Evolutionary conservation across 2,329 filamentous ascomycete species (phyloP).

Genomic region (Calonectria pauciramosa): DNA sequence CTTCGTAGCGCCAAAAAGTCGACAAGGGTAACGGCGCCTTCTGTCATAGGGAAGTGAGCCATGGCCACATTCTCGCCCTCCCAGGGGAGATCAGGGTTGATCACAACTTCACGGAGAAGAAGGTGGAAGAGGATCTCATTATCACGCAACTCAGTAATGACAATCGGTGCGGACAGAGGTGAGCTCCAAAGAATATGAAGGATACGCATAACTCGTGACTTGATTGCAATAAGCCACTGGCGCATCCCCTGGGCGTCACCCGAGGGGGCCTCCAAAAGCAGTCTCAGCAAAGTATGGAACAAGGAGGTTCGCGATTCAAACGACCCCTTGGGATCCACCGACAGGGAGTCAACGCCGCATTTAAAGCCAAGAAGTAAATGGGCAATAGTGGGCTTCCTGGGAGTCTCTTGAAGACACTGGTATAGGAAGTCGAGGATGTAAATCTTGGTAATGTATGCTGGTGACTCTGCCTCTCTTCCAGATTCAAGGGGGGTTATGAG

Average conservation of each 20-base stretch:
- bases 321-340: conserved; percentile 75
- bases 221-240: conserved; percentile 78
- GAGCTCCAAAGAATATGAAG: conserved; percentile 88
- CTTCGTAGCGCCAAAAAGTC: conserved; percentile 85
- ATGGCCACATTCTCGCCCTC: conserved; percentile 74
- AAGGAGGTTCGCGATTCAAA: conserved; percentile 82
- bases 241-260: conserved; percentile 72
- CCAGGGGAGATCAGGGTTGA: conserved; percentile 80
- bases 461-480: conserved; percentile 76
- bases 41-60: conserved; percentile 76
- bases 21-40: conserved; percentile 77
- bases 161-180: conserved; percentile 79
- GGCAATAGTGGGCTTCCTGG: conserved; percentile 86
- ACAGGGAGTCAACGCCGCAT: conserved; percentile 79
- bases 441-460: conserved; percentile 85
- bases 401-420: conserved; percentile 80
- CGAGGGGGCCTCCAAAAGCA: conserved; percentile 79
- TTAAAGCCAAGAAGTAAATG: conserved; percentile 92
- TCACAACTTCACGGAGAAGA: conserved; percentile 78
- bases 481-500: conserved; percentile 79
- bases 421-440: conserved; percentile 90
- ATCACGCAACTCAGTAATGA: conserved; percentile 83
- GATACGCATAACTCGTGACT: conserved; percentile 78
- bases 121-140: conserved; percentile 86
- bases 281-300: conserved; percentile 83